Base-by-base conservation (phyloP, 495 filamentous ascomycete species). In the Talaromyces liani region DNA sequence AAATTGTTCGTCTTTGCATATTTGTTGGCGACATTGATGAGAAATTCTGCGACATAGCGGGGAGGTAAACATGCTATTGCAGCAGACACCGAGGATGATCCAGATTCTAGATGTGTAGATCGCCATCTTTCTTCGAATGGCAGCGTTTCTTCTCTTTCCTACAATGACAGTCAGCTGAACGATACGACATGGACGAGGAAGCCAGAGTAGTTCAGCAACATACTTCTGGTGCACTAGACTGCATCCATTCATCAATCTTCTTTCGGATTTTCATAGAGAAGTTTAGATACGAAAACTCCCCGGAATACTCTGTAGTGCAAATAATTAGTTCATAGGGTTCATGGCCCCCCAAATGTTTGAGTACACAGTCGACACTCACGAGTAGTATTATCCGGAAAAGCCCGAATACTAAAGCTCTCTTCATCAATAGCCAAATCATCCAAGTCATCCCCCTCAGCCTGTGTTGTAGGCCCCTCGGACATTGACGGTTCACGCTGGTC, bases 1-100 rank as follows among this genome's bases (percentile, higher is more conserved):
- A 77, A 82, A 64, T 80, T 80, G 60, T 82, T 82, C 12, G 81
- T 82, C 63, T 82, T 74, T 8, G 81, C 80, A 68, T 81, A 81
- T 65, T 81, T 80, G 69, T 81, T 82, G 65, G 80, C 82, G 45
- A 80, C 78, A 31, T 80, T 74, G 6, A 82, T 72, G 10, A 84
- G 69, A 56, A 82, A 82, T 41, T 82, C 77, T 24, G 79, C 78
- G 24, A 84, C 79, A 65, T 77, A 79, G 25, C 77, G 75, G 4
- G 81, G 81, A 8, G 81, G 81, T 24, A 84, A 74, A 69, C 75
- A 79, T 4, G 75, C 77, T 31, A 77, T 72, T 4, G 75, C 73
- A 24, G 76, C 71, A 6, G 75, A 75, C 1, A 80, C 71, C 9
- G 71, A 60, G 6, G 76, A 69, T 22, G 79, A 77, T 7, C 72